A percentile compares a stretch with the other conserved stretches of the same genome.
These are phyloP conservation scores for Pseudogymnoascus sp. DNA, from an alignment of 2,329 filamentous ascomycete genomes.

Conservation along the genomic window DNA sequence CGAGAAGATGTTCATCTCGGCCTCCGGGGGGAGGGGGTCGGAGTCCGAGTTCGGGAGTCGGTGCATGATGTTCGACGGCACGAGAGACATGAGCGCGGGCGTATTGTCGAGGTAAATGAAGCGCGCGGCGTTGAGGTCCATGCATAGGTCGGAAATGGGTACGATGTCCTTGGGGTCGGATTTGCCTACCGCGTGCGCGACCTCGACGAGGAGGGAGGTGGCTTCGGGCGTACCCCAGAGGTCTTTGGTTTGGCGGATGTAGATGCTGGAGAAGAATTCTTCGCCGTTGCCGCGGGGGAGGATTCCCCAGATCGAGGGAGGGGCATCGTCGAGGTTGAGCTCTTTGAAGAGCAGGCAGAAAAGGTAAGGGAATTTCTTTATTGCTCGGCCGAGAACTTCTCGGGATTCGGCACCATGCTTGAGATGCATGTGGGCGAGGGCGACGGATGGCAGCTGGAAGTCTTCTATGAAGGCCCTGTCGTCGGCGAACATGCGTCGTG, in stretches of 20 bases:
- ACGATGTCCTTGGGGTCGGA: slow-evolving; percentile 4
- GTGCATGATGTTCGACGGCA: slow-evolving; percentile 23
- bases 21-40: slow-evolving; percentile 27
- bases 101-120: slow-evolving; percentile 28
- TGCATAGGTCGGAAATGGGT: neutral
- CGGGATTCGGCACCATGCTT: slow-evolving; percentile 59
- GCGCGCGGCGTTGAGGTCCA: slow-evolving; percentile 26
- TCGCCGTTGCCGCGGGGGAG: slow-evolving; percentile 46
- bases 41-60: slow-evolving; percentile 27
- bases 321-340: slow-evolving; percentile 65
- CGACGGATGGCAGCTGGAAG: slow-evolving; percentile 56
- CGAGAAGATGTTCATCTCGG: slow-evolving; percentile 21
- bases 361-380: slow-evolving; percentile 74
- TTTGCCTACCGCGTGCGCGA: slow-evolving; percentile 39
- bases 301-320: slow-evolving; percentile 75
- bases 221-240: slow-evolving; percentile 65
- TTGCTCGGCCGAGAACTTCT: slow-evolving; percentile 55
- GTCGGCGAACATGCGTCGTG: slow-evolving; percentile 14
- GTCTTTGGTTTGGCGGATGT: slow-evolving; percentile 59
- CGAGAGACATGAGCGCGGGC: slow-evolving; percentile 25
- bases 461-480: slow-evolving; percentile 34
- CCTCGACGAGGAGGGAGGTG: slow-evolving; percentile 53
- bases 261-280: slow-evolving; percentile 54
- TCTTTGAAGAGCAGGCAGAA: slow-evolving; percentile 73
- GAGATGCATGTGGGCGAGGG: slow-evolving; percentile 66